Conservation (phyloP, 2,329 filamentous ascomycete species). For the Talaromyces sp. region DNA sequence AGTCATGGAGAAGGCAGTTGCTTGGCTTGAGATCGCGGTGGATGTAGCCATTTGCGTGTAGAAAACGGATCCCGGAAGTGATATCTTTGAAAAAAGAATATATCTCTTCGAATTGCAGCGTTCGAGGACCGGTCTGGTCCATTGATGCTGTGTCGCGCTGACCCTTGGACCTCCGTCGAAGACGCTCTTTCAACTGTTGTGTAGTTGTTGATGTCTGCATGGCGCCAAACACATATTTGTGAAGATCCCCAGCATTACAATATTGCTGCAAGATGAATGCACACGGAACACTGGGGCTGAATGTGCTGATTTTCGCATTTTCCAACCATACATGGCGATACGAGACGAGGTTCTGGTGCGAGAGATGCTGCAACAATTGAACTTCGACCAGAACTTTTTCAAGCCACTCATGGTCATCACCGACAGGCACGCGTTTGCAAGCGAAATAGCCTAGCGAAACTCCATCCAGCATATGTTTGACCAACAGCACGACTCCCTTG, state of each 20-base stretch:
- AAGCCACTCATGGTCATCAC: conserved; percentile 90
- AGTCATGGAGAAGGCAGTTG: conserved; percentile 83
- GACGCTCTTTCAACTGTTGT: conserved; percentile 81
- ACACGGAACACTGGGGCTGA: conserved; percentile 86
- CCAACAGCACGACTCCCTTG: conserved; percentile 91
- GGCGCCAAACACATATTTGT: conserved; percentile 76
- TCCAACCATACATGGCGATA: conserved; percentile 98
- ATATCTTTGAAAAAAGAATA: conserved; percentile 97
- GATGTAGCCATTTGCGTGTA: conserved; percentile 88
- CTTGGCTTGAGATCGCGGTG: conserved; percentile 94
- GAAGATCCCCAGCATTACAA: conserved; percentile 87
- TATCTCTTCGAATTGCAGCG: conserved; percentile 78
- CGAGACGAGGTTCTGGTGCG: conserved; percentile 90
- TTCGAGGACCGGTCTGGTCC: conserved; percentile 48
- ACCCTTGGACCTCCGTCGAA: conserved; percentile 76
- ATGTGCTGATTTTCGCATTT: conserved; percentile 74
- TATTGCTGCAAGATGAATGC: conserved; percentile 98
- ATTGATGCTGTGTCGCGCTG: conserved; percentile 57
- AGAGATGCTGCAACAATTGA: conserved; percentile 82
- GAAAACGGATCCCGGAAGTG: conserved; percentile 80
- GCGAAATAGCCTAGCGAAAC: conserved; percentile 86
- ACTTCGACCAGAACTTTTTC: conserved; percentile 94
- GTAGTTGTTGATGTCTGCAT: conserved; percentile 59
- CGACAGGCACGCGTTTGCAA: conserved; percentile 93
- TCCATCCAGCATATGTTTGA: conserved; percentile 85